These are phyloP conservation scores for Teratosphaeria epicoccoides DNA, from an alignment of 2,329 filamentous ascomycete genomes.

Conservation along the genomic window DNA sequence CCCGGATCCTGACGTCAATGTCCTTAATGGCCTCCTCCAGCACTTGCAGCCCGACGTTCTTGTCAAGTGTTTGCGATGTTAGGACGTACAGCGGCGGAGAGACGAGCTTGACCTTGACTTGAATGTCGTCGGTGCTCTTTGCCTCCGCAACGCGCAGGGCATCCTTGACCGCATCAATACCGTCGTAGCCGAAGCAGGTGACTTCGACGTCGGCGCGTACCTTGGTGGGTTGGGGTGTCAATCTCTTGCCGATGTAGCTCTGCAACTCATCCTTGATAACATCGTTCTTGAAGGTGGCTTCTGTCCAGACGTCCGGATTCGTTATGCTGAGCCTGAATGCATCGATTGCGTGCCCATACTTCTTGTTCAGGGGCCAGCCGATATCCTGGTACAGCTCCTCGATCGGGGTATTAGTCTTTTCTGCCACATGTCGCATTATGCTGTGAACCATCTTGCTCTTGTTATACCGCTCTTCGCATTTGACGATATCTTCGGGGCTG, in stretches of 20 bases:
- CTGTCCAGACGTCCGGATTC: constrained; percentile 92
- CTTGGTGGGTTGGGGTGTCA: constrained; percentile 97
- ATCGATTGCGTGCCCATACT: constrained; percentile 91
- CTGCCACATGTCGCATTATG: constrained; percentile 96
- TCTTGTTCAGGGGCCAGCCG: constrained; percentile 94
- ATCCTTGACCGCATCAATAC: constrained; percentile 94
- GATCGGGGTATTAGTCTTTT: constrained; percentile 92
- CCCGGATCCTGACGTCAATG: constrained; percentile 70
- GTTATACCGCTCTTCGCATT: constrained; percentile 99
- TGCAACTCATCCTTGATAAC: constrained; percentile 80
- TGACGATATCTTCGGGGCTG: constrained; percentile 91
- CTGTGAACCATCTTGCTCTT: constrained; percentile 99
- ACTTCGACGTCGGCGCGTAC: constrained; percentile 96
- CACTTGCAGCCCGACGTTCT: constrained; percentile 69
- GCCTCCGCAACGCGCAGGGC: constrained; percentile 86
- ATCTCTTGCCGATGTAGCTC: constrained; percentile 90
- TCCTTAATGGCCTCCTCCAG: constrained; percentile 84
- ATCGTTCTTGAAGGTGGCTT: constrained; percentile 78
- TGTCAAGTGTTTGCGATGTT: constrained; percentile 91
- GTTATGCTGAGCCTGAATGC: constrained; percentile 99
- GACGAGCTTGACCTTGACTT: constrained; percentile 98
- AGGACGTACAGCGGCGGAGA: constrained; percentile 94
- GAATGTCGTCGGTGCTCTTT: constrained; percentile 80
- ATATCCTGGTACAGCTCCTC: constrained; percentile 90
- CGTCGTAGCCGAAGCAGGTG: constrained; percentile 82